These are phyloP conservation scores for Mariannaea sp. DNA, from an alignment of 2,329 filamentous ascomycete species.

Conservation along the genomic window DNA sequence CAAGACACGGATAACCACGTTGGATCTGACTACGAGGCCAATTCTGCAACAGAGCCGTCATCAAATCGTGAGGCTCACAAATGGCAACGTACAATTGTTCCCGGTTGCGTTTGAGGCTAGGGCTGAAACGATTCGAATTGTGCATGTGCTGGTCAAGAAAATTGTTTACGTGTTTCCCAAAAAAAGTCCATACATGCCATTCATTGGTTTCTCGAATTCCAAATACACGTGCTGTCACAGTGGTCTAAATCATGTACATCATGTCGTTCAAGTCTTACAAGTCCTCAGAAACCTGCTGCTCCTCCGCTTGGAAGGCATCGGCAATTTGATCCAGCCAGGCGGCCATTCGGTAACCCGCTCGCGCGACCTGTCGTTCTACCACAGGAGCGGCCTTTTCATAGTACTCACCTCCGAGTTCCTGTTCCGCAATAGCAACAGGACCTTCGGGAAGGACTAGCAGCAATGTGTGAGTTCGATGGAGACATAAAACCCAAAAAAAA, in stretches of 20 bases:
- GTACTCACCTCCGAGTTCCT: conserved; percentile 67
- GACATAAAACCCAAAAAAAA: not conserved
- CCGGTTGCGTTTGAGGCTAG: conserved; percentile 1
- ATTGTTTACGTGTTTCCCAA: not conserved
- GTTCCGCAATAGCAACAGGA: conserved; percentile 57
- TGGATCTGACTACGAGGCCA: not conserved
- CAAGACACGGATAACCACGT: too few relatives aligned
- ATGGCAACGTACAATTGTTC: conserved; percentile 2
- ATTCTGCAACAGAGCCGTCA: not conserved
- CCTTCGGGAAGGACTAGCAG: conserved; percentile 65
- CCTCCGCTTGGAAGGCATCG: conserved; percentile 41
- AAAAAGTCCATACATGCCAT: conserved; percentile 1
- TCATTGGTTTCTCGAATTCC: conserved; percentile 5
- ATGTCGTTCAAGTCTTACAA: conserved; percentile 29
- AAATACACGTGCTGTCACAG: not conserved
- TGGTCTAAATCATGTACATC: not conserved
- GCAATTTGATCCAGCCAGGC: conserved; percentile 69
- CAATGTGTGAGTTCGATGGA: conserved; percentile 27
- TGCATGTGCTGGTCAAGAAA: not conserved
- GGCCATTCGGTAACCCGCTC: conserved; percentile 70
- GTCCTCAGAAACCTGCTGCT: conserved; percentile 35
- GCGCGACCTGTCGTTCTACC: conserved; percentile 69
- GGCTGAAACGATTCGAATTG: conserved; percentile 3
- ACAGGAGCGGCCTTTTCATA: conserved; percentile 66
- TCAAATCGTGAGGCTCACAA: not conserved